phyloP scores from a whole-genome alignment of 495 filamentous ascomycete genomes.

The Penicillium angulare region DNA sequence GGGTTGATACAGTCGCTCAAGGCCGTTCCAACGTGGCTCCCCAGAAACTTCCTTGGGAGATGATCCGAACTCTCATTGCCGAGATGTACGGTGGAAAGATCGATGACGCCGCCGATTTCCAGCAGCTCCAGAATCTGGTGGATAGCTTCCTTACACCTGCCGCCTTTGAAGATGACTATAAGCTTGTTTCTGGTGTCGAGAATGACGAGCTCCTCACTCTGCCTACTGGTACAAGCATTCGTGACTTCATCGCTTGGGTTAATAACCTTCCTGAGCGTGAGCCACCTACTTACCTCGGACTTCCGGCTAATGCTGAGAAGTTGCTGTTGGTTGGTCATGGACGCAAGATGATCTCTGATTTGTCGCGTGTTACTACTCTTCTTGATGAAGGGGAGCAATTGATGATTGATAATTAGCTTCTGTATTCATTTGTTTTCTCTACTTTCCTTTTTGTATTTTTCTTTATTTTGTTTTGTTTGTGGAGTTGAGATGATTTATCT shows the following conservation, averaged over 20 bases:
- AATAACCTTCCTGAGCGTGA: conserved; percentile 90
- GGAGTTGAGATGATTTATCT: conserved; percentile 5
- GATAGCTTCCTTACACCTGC: conserved; percentile 73
- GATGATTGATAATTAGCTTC: conserved; percentile 61
- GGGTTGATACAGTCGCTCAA: conserved; percentile 78
- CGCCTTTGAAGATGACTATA: conserved; percentile 89
- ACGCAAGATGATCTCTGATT: conserved; percentile 76
- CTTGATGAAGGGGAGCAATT: conserved; percentile 93
- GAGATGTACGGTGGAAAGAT: conserved; percentile 99
- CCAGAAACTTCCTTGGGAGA: conserved; percentile 92
- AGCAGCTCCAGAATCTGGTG: conserved; percentile 68
- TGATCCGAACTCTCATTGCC: conserved; percentile 86
- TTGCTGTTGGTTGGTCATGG: conserved; percentile 88
- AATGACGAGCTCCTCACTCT: conserved; percentile 66
- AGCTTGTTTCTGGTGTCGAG: conserved; percentile 68
- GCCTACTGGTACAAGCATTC: conserved; percentile 74
- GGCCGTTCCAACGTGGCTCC: conserved; percentile 90
- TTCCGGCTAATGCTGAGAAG: conserved; percentile 97
- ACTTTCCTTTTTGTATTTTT: conserved; percentile 3
- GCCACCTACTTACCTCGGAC: conserved; percentile 92
- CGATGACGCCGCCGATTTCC: conserved; percentile 86
- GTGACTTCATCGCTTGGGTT: conserved; percentile 90
- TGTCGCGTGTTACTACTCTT: conserved; percentile 77
- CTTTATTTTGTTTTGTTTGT: conserved; percentile 8
- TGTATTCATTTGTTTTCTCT: conserved; percentile 4